Base-by-base conservation (phyloP, 257 asterid genomes). In the Primulina eburnea region DNA sequence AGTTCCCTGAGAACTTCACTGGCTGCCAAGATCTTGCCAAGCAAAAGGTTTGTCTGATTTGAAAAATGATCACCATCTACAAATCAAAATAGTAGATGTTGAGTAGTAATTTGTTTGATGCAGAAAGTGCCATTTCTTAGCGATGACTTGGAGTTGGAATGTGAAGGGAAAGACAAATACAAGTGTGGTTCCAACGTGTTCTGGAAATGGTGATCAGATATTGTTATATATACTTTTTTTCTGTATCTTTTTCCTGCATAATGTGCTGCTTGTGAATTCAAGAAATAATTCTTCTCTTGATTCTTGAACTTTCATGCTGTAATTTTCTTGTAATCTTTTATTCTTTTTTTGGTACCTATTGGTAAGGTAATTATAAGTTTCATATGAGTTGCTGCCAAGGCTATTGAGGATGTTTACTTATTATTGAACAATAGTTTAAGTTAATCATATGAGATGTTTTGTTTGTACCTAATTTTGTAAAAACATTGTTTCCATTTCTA, bases 11-110 rank as follows among this genome's bases (percentile, higher is more conserved):
- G 30, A 28, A 28, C 30, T 94, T 94, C 87, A 91, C 99, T 40
- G 99, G 99, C 58, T 94, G 99, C 90, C 97, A 94, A 78, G 99
- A 94, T 79, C 97, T 94, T 72, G 99, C 99, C 85, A 94, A 94
- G 80, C 92, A 79, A 74, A 90, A 87, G 98, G 95, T 87, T 35
- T 57, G 43, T 43, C 55, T 38, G 16, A 38, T 38, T 38, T 38
- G 50, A 38, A 10, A 10, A 38, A 0, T 2, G 30, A 28, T 28
- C 30, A 28, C 30, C 0, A 38, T 2, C 16, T 38, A 10, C 50
- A 38, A 35, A 40, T 40, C 50, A 2, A 43, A 12, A 43, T 43
- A 9, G 16, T 43, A 3, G 18, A 43, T 12, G 18, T 43, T 14
- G n/a, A 14, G 55, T 3, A 43, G 7, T 14, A 17, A 24, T 47